A percentile compares a stretch with the other conserved stretches of the same genome.
phyloP scores from a whole-genome alignment of 805 yeast genomes.

The Hanseniaspora thailandica region DNA sequence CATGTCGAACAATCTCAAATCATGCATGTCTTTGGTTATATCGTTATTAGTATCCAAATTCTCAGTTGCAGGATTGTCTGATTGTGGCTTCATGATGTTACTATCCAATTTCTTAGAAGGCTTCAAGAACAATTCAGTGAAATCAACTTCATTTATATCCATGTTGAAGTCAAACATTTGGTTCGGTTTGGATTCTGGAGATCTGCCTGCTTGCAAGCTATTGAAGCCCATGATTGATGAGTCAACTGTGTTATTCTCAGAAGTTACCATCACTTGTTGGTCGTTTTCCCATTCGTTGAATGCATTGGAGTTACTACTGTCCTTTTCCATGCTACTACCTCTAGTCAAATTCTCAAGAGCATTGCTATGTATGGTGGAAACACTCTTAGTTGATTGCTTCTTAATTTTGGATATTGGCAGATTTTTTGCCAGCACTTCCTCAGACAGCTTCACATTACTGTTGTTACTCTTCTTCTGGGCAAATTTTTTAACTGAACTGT shows the following conservation, averaged over 20 bases:
- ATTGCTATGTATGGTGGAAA: neutral
- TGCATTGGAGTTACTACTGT: neutral
- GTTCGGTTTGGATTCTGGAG: neutral
- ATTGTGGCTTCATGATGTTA: neutral
- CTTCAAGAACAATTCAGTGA: conserved; percentile 27
- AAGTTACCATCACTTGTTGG: neutral
- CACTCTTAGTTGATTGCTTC: neutral
- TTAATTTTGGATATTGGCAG: neutral
- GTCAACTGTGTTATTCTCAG: neutral
- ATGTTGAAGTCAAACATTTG: conserved; percentile 2
- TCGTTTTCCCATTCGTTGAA: neutral
- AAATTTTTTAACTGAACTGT: conserved; percentile 1
- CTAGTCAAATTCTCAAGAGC: neutral
- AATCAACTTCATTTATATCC: conserved; percentile 26
- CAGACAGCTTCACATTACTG: neutral
- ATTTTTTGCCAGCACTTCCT: neutral
- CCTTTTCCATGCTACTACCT: neutral
- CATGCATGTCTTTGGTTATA: conserved; percentile 2
- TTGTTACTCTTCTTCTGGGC: conserved; percentile 3
- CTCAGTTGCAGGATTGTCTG: neutral
- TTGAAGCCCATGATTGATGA: neutral
- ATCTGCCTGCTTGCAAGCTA: neutral
- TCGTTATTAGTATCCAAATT: neutral
- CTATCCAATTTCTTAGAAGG: conserved; percentile 17
- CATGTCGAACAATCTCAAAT: neutral